Percentiles rank a stretch among this genome's conserved stretches.
phyloP scores from a whole-genome alignment of 106 monocot genomes.

The Dioscorea zingiberensis region DNA sequence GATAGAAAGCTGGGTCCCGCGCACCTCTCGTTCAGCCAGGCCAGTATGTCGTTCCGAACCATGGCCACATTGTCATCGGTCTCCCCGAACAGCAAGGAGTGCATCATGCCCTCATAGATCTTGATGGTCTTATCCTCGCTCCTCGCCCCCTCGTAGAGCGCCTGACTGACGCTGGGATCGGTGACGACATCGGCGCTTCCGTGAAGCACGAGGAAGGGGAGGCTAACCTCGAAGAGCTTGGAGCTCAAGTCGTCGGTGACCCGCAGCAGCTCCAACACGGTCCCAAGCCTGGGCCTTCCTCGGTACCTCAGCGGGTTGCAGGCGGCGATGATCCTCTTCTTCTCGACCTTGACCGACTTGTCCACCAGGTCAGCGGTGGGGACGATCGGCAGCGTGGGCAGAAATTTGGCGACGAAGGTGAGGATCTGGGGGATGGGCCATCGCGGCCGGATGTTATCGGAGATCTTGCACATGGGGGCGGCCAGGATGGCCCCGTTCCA shows the following conservation, averaged over 20 bases:
- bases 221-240: slow-evolving; percentile 44
- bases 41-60: slow-evolving; percentile 53
- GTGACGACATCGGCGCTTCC: slow-evolving; percentile 85
- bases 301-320: slow-evolving; percentile 67
- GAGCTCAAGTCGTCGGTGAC: slow-evolving; percentile 47
- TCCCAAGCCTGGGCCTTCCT: slow-evolving; percentile 81
- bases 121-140: slow-evolving; percentile 76
- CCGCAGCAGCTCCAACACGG: slow-evolving; percentile 72
- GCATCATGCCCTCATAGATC: slow-evolving; percentile 89
- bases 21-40: slow-evolving; percentile 52
- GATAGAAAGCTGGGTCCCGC: background rate
- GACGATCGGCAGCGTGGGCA: slow-evolving; percentile 57
- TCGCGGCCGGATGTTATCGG: slow-evolving; percentile 54
- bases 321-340: slow-evolving; percentile 50
- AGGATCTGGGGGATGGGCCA: slow-evolving; percentile 75
- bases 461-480: slow-evolving; percentile 84
- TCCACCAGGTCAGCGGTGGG: slow-evolving; percentile 69
- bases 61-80: slow-evolving; percentile 55
- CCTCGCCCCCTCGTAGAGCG: slow-evolving; percentile 45
- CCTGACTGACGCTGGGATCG: slow-evolving; percentile 68
- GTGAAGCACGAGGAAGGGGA: slow-evolving; percentile 79
- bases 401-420: slow-evolving; percentile 35
- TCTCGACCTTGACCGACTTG: slow-evolving; percentile 67
- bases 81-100: slow-evolving; percentile 84
- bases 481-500: slow-evolving; percentile 75